Conservation (phyloP, 495 filamentous ascomycete genomes). For the Ramalina peruviana region DNA sequence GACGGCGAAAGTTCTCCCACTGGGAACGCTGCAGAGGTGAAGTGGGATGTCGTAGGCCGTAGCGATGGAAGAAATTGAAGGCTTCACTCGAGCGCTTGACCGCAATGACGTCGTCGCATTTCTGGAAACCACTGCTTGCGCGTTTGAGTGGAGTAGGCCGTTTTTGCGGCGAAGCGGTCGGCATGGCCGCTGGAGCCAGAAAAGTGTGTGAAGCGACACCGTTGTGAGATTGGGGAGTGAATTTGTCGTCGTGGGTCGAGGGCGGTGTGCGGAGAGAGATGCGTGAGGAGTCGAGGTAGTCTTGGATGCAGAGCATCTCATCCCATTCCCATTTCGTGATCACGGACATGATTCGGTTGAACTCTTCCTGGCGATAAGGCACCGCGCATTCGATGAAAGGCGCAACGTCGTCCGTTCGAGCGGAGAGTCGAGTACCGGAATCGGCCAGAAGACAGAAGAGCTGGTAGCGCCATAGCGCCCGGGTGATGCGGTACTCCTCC, state of each 20-base stretch:
- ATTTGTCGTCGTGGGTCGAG: not conserved
- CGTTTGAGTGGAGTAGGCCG: not conserved
- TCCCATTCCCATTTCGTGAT: not conserved
- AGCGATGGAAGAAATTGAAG: conserved; percentile 1
- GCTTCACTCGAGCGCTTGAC: not conserved
- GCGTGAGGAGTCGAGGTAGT: not conserved
- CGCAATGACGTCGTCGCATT: not conserved
- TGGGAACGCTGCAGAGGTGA: not conserved
- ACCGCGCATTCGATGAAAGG: not conserved
- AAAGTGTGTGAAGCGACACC: not conserved
- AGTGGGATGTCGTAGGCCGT: not conserved
- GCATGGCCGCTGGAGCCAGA: not conserved
- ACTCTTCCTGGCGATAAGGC: not conserved
- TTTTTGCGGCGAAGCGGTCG: not conserved
- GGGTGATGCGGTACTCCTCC: not conserved
- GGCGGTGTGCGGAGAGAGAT: not conserved
- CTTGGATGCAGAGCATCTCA: conserved; percentile 2
- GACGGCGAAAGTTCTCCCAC: not conserved
- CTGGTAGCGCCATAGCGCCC: conserved; percentile 3
- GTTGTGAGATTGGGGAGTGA: not conserved
- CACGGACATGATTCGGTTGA: not conserved
- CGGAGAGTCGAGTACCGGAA: not conserved
- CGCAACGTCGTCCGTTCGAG: not conserved
- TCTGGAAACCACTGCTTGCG: not conserved
- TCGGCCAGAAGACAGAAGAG: not conserved